These are phyloP conservation scores for Globisporangium abappressorium DNA, from an alignment of 352 stramenopile species.

Conservation along the genomic window DNA sequence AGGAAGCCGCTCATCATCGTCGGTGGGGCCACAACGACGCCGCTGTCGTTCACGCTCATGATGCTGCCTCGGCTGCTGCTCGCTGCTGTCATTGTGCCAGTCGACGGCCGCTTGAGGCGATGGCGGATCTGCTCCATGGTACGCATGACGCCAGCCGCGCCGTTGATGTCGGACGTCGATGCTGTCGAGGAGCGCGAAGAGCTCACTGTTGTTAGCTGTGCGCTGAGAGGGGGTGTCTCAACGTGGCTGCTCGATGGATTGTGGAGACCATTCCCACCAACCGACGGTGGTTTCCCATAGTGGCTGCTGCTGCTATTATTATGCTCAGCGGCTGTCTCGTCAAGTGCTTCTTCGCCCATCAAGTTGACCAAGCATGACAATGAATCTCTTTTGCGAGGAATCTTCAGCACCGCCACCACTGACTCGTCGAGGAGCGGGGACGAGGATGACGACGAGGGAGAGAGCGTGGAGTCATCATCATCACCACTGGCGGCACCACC, in stretches of 20 bases:
- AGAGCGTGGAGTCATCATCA: neutral
- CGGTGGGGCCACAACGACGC: neutral
- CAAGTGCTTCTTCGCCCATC: neutral
- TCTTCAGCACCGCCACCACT: neutral
- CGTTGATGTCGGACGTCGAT: neutral
- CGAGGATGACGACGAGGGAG: neutral
- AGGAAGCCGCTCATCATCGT: conserved; percentile 26
- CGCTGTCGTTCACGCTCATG: conserved; percentile 18
- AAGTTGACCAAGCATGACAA: too few relatives aligned
- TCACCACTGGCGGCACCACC: neutral
- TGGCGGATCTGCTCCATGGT: conserved; percentile 19
- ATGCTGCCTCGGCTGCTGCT: conserved; percentile 20
- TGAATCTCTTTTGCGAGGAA: neutral
- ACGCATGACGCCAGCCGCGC: neutral
- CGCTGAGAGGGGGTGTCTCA: neutral
- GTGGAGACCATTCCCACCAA: neutral
- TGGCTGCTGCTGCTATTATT: neutral
- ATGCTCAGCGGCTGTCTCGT: neutral
- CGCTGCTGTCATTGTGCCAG: conserved; percentile 25
- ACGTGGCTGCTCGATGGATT: neutral
- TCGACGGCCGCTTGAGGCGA: conserved; percentile 16
- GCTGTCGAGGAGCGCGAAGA: neutral
- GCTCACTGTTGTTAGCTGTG: neutral
- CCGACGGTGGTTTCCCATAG: neutral
- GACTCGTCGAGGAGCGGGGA: neutral